Base-by-base conservation (phyloP, 2,329 filamentous ascomycete genomes). In the Trichoderma hamatum region DNA sequence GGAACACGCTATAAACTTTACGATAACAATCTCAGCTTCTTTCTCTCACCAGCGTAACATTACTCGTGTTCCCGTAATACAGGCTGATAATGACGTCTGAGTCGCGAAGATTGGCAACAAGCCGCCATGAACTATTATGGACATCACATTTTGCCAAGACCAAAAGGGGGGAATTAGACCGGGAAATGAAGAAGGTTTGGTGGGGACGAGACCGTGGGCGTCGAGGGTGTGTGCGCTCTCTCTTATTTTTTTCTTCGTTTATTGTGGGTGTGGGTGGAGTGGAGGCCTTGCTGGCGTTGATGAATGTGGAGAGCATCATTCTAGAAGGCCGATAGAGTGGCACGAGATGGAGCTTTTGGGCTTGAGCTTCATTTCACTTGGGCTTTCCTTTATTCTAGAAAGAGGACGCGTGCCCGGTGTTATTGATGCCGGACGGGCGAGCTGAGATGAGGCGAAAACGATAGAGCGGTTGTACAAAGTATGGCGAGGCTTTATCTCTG, bases 271-370 rank as follows among this genome's bases (percentile, higher is more conserved):
- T n/a, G 62, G 30, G 67, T 62, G 62, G 62, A 24, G 67, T 62
- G 67, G 61, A 69, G 67, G 61, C 59, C 28, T 51, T 16, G 34
- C 24, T 51, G 24, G 34, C 24, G 34, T 30, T 32, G 39, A 51
- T 49, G 60, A 49, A 30, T 69, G 70, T 70, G 69, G 69, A 70
- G 70, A 67, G 64, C 46, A 69, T 70, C 55, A 72, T 71, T 71
- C 70, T 71, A 68, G 70, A 71, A 71, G 66, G 49, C 34, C 51
- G 58, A 63, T 62, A 56, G 24, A 49, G 56, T 62, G 46, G 66
- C 49, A 43, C 58, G 58, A 68, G 59, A 59, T 51, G 63, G 63
- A 67, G 63, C 63, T 59, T 9, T 51, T 49, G 4, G 28, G 34
- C 52, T 59, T 34, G 54, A 67, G 54, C 63, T 67, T 67, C 54